Base-by-base conservation (phyloP, 2,329 filamentous ascomycete genomes). In the Aspergillus costaricaensis region DNA sequence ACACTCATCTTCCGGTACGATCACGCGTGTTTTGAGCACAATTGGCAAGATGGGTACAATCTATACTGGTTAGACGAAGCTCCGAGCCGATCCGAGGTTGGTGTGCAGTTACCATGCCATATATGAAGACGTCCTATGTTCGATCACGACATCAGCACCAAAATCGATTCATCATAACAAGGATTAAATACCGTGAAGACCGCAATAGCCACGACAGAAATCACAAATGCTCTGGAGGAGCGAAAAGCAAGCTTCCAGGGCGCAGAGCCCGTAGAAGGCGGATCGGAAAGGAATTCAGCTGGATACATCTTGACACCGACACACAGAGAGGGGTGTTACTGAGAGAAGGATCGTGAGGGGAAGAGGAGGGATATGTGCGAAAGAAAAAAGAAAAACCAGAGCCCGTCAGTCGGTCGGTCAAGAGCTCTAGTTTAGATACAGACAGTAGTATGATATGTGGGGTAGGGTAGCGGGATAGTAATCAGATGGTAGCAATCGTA, bases 1-100 rank as follows among this genome's bases (percentile, higher is more conserved):
- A 84, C 72, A 61, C 44, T 73, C 61, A 55, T 70, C 85, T 79
- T 53, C 76, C 68, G 30, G 69, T 21, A 71, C 52, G 8, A 65
- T 55, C 4, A 67, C 63, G 7, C 72, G 67, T 4, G 69, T 67
- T 55, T 68, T 65, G 19, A 91, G 76, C 1, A 87, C 85, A 63
- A 88, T 89, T 0, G 89, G 89, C 6, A 91, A 81, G 43, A 91
- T 88, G 0, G 90, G 90, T 0, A 91, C 84, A 36, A 91, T 84
- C 72, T 74, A 43, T 17, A n/a, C 7, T n/a, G 14, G 30, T 32
- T 6, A 48, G 41, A 21, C 5, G 14, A 36, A 19, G 10, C 17
- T 15, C 17, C 25, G 25, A 36, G 32, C 32, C 14, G 23, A 12
- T 50, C 43, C 32, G 23, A 43, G 32, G 58, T 15, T 30, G 32